Percentiles rank a stretch among this genome's conserved stretches.
Evolutionary conservation across 2,329 filamentous ascomycete genomes (phyloP).

Genomic region (Botrytis galanthina): DNA sequence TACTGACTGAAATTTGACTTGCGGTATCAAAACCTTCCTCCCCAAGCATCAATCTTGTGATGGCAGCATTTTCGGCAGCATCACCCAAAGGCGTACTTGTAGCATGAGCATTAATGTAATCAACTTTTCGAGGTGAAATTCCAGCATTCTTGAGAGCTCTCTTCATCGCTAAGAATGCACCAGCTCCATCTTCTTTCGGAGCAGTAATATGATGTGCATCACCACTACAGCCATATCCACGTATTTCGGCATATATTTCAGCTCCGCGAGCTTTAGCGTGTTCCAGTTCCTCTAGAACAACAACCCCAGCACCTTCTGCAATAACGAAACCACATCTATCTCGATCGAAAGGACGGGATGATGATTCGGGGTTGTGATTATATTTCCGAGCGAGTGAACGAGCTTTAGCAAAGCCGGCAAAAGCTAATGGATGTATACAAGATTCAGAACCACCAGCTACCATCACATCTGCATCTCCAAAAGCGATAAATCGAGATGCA

Average conservation of each 20-base stretch:
- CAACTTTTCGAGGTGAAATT: conserved; percentile 67
- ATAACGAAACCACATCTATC: conserved; percentile 85
- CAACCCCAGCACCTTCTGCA: conserved; percentile 83
- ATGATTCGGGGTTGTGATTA: conserved; percentile 67
- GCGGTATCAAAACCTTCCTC: conserved; percentile 62
- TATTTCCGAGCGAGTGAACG: conserved; percentile 80
- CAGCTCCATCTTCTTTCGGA: conserved; percentile 76
- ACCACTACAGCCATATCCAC: conserved; percentile 84
- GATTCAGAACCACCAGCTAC: conserved; percentile 92
- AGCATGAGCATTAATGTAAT: conserved; percentile 95
- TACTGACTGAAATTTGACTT: conserved; percentile 74
- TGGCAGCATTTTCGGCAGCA: conserved; percentile 80
- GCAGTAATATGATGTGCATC: conserved; percentile 95
- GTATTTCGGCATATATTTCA: conserved; percentile 82
- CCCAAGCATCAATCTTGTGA: conserved; percentile 73
- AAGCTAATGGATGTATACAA: conserved; percentile 90
- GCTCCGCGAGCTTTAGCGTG: conserved; percentile 80
- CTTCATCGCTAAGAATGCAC: conserved; percentile 82
- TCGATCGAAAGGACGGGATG: conserved; percentile 85
- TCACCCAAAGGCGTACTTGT: conserved; percentile 87
- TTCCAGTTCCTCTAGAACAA: conserved; percentile 85
- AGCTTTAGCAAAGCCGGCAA: conserved; percentile 86
- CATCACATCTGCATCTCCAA: conserved; percentile 92
- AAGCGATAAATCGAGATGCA: conserved; percentile 86
- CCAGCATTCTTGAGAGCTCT: conserved; percentile 72